These are phyloP conservation scores for Xylaria cubensis DNA, from an alignment of 495 filamentous ascomycete genomes.

Conservation along the genomic window DNA sequence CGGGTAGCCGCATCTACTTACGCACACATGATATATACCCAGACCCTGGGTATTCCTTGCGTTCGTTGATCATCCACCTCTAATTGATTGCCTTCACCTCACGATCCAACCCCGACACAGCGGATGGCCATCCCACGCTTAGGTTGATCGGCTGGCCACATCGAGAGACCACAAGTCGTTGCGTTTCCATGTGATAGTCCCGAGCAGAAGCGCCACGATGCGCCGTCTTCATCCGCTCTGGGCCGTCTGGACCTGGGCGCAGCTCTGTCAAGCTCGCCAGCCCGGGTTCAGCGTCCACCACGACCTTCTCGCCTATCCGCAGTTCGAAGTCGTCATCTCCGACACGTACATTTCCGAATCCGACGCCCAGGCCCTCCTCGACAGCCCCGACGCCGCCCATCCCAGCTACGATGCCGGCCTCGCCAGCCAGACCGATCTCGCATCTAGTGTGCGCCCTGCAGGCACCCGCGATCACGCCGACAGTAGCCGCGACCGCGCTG, in stretches of 20 bases:
- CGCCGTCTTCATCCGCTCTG: conserved; percentile 49
- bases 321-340: conserved; percentile 86
- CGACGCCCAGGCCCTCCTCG: conserved; percentile 68
- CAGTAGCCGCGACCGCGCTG: conserved; percentile 30
- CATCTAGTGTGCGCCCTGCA: conserved; percentile 40
- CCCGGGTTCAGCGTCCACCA: conserved; percentile 73
- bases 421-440: conserved; percentile 45
- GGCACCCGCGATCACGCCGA: conserved; percentile 36
- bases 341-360: conserved; percentile 74
- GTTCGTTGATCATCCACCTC: neutral
- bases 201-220: conserved; percentile 55
- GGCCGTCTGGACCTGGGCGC: conserved; percentile 40
- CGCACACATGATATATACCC: neutral
- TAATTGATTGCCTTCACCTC: neutral
- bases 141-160: conserved; percentile 3
- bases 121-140: conserved; percentile 10
- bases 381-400: conserved; percentile 38
- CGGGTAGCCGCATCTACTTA: neutral
- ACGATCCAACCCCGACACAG: neutral
- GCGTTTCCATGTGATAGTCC: conserved; percentile 40
- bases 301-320: conserved; percentile 89
- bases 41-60: neutral
- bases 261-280: conserved; percentile 51
- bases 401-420: conserved; percentile 42
- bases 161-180: neutral